phyloP scores from a whole-genome alignment of 2,329 filamentous ascomycete species.

The Elsinoe ampelina region DNA sequence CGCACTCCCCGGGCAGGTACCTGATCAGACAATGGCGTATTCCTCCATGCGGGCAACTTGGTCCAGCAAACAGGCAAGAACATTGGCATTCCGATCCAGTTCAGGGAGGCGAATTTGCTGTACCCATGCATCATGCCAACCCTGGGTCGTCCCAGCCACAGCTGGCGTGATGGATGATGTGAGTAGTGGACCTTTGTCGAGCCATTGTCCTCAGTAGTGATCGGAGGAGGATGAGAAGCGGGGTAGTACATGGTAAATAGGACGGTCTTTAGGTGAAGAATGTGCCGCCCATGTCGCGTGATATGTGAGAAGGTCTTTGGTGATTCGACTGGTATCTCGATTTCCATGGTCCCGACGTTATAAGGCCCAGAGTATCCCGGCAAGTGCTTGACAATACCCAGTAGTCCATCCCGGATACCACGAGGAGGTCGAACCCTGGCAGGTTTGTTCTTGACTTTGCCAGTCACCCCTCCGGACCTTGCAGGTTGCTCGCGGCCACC shows the following conservation, averaged over 20 bases:
- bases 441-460: conserved; percentile 34
- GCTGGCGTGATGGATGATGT: conserved; percentile 42
- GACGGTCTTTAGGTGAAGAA: conserved; percentile 49
- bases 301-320: conserved; percentile 44
- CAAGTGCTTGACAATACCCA: conserved; percentile 36
- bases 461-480: conserved; percentile 13
- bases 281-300: conserved; percentile 37
- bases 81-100: conserved; percentile 41
- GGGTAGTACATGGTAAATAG: conserved; percentile 60
- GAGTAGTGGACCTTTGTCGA: conserved; percentile 16
- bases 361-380: conserved; percentile 47
- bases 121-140: conserved; percentile 50
- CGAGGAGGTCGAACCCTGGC: conserved; percentile 40
- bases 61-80: conserved; percentile 54
- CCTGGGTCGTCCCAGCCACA: conserved; percentile 54
- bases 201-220: conserved; percentile 26
- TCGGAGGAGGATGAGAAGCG: conserved; percentile 33
- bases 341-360: conserved; percentile 44
- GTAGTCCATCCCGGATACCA: conserved; percentile 39
- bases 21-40: conserved; percentile 48
- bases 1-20: conserved; percentile 35
- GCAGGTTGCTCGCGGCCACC: conserved; percentile 2
- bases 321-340: conserved; percentile 43
- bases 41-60: conserved; percentile 55
- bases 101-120: conserved; percentile 50